Percentiles rank a stretch among this genome's conserved stretches.
Evolutionary conservation across 257 asterid species (phyloP).

Genomic region (Petunia axillaris): DNA sequence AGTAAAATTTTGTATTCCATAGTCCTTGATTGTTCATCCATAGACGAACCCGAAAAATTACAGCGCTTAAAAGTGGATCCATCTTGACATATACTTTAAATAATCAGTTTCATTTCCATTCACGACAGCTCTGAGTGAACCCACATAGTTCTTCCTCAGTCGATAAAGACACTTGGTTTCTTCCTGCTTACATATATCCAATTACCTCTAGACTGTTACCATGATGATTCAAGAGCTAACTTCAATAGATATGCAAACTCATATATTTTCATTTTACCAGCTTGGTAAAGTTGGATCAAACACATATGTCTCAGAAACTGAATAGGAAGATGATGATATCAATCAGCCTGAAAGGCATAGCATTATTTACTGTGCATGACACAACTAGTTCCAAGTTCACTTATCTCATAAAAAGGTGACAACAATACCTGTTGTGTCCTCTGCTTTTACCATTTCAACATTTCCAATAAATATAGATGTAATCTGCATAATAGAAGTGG

Average conservation of each 20-base stretch:
- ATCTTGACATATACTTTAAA: background rate
- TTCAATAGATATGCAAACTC: background rate
- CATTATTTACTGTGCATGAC: background rate
- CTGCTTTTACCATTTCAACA: background rate
- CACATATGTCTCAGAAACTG: background rate
- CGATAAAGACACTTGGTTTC: background rate
- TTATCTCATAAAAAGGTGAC: background rate
- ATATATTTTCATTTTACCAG: background rate
- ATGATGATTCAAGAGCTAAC: background rate
- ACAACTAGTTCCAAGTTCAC: background rate
- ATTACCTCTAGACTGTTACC: background rate
- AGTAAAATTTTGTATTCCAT: background rate
- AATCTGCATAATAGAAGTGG: background rate
- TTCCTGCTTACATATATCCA: background rate
- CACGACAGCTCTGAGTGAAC: too few relatives aligned
- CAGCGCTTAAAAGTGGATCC: conserved; percentile 2
- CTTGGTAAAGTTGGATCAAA: background rate
- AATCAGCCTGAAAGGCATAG: background rate
- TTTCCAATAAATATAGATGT: background rate
- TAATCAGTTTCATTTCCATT: background rate
- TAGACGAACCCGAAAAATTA: background rate
- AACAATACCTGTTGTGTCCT: background rate
- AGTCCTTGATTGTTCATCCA: background rate
- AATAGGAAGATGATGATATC: background rate
- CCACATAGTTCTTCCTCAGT: background rate